Conservation (phyloP, 78 protist species). For the Creolimax fragrantissima region DNA sequence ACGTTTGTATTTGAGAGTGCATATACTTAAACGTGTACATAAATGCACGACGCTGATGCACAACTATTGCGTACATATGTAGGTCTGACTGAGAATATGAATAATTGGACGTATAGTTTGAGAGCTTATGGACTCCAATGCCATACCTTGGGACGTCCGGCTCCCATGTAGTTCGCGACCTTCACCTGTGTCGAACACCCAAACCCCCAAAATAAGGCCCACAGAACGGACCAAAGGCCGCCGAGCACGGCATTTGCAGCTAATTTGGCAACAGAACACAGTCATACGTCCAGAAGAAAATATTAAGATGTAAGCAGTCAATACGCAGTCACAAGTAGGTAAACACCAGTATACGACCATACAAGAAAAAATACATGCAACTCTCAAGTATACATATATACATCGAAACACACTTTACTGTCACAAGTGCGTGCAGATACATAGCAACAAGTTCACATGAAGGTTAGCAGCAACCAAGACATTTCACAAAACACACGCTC, state of each 20-base stretch:
- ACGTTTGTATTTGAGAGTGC: not conserved
- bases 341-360: too few species aligned
- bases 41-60: not conserved
- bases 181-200: constrained; percentile 15
- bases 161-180: constrained; percentile 31
- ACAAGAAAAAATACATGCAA: too few species aligned
- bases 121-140: not conserved
- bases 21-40: not conserved
- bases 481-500: too few species aligned
- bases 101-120: not conserved
- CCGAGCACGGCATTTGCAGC: constrained; percentile 22
- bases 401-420: too few species aligned
- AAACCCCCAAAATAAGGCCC: constrained; percentile 27
- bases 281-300: too few species aligned
- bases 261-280: too few species aligned
- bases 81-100: not conserved
- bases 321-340: too few species aligned
- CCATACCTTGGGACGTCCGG: not conserved
- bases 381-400: too few species aligned
- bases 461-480: too few species aligned
- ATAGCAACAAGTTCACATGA: too few species aligned
- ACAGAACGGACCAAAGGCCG: constrained; percentile 9
- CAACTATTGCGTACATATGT: not conserved
- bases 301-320: too few species aligned
- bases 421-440: too few species aligned